A percentile compares a stretch with the other conserved stretches of the same genome.
Conservation (phyloP, 129 eudicot genomes). For the Deinandra increscens region DNA sequence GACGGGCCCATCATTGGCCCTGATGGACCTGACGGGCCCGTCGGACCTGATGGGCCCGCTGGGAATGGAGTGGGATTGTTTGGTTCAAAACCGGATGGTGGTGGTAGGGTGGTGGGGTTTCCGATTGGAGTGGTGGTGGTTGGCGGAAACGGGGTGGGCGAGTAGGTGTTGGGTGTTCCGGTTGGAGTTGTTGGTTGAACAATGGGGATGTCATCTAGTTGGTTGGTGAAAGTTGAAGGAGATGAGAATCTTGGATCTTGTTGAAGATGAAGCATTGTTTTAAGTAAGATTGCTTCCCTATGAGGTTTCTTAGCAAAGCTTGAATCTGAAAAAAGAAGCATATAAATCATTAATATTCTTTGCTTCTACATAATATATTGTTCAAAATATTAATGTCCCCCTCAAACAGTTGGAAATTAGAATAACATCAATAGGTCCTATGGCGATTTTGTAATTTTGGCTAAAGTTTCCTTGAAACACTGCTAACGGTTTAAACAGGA, state of each 20-base stretch:
- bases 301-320: conserved; percentile 43
- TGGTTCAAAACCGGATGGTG: conserved; percentile 44
- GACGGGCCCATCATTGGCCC: conserved; percentile 30
- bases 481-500: neutral
- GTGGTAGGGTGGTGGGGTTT: conserved; percentile 46
- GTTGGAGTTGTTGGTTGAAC: conserved; percentile 72
- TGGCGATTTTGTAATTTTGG: neutral
- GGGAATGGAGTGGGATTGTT: conserved; percentile 40
- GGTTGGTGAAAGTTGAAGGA: conserved; percentile 31
- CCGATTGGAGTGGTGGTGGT: conserved; percentile 58
- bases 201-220: conserved; percentile 63
- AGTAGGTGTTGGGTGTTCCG: conserved; percentile 32
- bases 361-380: conserved; percentile 4
- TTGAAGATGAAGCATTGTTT: conserved; percentile 30
- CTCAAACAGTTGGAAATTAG: neutral
- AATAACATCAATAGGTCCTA: neutral
- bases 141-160: conserved; percentile 34
- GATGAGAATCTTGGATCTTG: conserved; percentile 33
- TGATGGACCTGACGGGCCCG: conserved; percentile 35
- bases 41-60: conserved; percentile 28
- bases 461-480: neutral
- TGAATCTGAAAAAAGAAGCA: conserved; percentile 48
- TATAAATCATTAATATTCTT: conserved; percentile 29
- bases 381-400: neutral
- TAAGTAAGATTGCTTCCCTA: conserved; percentile 38